Evolutionary conservation across 208 protist species (phyloP).

Genomic region (Blechomonas ayalai): DNA sequence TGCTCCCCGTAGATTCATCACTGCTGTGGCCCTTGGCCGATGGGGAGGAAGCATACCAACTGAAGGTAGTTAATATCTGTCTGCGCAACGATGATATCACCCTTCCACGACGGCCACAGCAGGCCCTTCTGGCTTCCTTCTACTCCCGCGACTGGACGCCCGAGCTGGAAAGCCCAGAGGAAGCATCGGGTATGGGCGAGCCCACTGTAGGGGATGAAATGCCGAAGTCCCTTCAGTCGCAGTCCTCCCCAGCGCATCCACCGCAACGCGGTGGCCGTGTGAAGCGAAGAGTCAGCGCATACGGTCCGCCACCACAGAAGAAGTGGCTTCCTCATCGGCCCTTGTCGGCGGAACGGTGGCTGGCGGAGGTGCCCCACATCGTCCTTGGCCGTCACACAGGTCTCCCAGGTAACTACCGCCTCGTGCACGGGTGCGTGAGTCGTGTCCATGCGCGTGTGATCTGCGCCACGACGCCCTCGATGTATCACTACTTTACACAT

Average conservation of each 20-base stretch:
- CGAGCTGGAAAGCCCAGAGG: no score
- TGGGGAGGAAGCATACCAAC: constrained; percentile 18
- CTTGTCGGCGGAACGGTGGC: constrained; percentile 28
- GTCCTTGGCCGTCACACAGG: constrained; percentile 45
- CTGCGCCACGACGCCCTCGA: constrained; percentile 19
- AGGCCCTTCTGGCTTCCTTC: constrained; percentile 34
- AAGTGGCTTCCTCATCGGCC: not conserved
- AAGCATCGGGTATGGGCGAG: not conserved
- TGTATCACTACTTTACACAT: constrained; percentile 26
- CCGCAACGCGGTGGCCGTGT: no score
- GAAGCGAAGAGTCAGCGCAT: constrained; percentile 1
- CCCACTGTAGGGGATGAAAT: not conserved
- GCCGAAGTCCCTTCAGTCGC: no score
- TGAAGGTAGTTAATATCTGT: constrained; percentile 54
- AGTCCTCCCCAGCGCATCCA: no score
- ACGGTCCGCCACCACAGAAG: not conserved
- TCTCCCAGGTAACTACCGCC: constrained; percentile 24
- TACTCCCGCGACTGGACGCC: constrained; percentile 16
- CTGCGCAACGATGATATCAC: constrained; percentile 32
- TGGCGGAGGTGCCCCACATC: constrained; percentile 51
- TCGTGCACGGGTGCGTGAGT: constrained; percentile 53
- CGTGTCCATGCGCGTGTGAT: constrained; percentile 59
- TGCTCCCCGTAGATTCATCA: not conserved
- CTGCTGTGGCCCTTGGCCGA: not conserved
- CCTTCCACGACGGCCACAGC: constrained; percentile 36